Conservation (phyloP, 805 yeast genomes). For the Zygosaccharomyces rouxii region DNA sequence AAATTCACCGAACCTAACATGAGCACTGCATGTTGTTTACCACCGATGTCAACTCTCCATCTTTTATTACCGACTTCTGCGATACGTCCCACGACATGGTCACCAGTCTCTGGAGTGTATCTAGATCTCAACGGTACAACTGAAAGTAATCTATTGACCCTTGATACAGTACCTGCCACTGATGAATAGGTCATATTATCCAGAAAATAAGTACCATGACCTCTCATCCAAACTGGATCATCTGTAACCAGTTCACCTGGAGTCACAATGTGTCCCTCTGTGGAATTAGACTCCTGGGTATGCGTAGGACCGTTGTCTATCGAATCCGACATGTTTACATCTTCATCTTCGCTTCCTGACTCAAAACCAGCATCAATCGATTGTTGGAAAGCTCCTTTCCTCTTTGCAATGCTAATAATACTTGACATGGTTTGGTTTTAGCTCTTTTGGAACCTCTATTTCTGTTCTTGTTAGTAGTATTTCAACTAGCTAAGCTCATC, state of each 20-base stretch:
- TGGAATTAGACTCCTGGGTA: slow-evolving; percentile 25
- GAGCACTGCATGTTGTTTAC: slow-evolving; percentile 85
- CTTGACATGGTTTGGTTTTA: slow-evolving; percentile 20
- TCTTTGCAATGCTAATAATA: slow-evolving; percentile 28
- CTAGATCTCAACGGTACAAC: slow-evolving; percentile 84
- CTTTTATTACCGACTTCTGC: slow-evolving; percentile 90
- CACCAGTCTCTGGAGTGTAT: slow-evolving; percentile 93
- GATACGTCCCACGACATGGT: slow-evolving; percentile 89
- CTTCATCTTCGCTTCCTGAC: slow-evolving; percentile 34
- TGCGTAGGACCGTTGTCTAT: slow-evolving; percentile 32
- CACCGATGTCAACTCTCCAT: slow-evolving; percentile 97
- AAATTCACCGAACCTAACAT: slow-evolving; percentile 93
- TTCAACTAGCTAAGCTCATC: slow-evolving; percentile 2
- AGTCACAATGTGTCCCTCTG: slow-evolving; percentile 55
- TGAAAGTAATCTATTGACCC: slow-evolving; percentile 81
- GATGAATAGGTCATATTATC: slow-evolving; percentile 77
- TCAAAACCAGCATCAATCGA: slow-evolving; percentile 12
- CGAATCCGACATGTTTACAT: slow-evolving; percentile 40
- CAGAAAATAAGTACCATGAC: slow-evolving; percentile 89
- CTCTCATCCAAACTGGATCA: slow-evolving; percentile 97
- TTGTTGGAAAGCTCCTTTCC: slow-evolving; percentile 27
- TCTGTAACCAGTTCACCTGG: slow-evolving; percentile 97
- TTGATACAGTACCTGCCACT: slow-evolving; percentile 83
- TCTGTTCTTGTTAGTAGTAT: neutral
- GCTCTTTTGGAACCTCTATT: neutral